Percentiles rank a stretch among this genome's conserved stretches.
phyloP scores from a whole-genome alignment of 371 early-diverging fungal species.

The Blyttiomyces sp. region DNA sequence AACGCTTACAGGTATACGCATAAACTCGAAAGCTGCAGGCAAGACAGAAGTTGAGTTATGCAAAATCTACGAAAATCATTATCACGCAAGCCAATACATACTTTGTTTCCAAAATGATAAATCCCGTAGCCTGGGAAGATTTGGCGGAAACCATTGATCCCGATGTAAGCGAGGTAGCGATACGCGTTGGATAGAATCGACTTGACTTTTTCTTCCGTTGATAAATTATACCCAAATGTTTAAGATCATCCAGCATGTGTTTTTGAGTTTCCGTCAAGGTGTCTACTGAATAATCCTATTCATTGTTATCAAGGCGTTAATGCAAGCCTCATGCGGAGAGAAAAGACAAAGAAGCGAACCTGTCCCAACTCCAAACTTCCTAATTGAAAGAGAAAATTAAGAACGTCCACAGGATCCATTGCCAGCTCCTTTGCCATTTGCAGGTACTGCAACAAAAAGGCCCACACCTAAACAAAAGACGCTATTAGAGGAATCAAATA shows the following conservation, averaged over 20 bases:
- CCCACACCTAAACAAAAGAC: constrained; percentile 58
- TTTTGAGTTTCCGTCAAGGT: constrained; percentile 78
- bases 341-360: constrained; percentile 32
- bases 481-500: neutral
- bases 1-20: constrained; percentile 23
- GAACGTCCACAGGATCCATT: constrained; percentile 88
- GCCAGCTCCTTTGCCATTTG: constrained; percentile 74
- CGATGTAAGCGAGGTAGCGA: constrained; percentile 88
- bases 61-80: neutral
- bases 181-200: constrained; percentile 86
- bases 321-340: neutral
- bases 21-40: constrained; percentile 24
- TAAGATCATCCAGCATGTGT: constrained; percentile 81
- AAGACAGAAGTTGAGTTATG: neutral
- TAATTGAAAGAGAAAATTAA: constrained; percentile 88
- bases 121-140: constrained; percentile 23
- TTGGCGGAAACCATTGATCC: constrained; percentile 48
- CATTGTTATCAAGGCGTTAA: constrained; percentile 1
- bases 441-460: constrained; percentile 88
- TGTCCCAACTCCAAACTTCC: constrained; percentile 86
- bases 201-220: constrained; percentile 74
- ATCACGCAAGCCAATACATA: constrained; percentile 2
- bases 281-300: constrained; percentile 78
- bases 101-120: constrained; percentile 46
- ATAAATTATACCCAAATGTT: constrained; percentile 87